These are phyloP conservation scores for Blastobotrys mokoenaii DNA, from an alignment of 805 yeast species.

Conservation along the genomic window DNA sequence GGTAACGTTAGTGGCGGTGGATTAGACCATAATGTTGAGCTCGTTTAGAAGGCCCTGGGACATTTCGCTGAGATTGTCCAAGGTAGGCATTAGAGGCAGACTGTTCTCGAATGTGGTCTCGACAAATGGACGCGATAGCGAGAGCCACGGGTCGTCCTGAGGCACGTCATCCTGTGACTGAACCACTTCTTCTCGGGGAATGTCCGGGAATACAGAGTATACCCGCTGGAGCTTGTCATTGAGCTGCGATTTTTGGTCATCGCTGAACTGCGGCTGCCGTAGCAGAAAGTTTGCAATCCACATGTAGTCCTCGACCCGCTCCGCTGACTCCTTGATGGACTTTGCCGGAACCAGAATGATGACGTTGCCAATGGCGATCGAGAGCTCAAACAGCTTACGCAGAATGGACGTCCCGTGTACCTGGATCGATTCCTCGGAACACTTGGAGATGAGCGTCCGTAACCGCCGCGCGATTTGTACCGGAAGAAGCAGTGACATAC, in stretches of 20 bases:
- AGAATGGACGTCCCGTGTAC: constrained; percentile 9
- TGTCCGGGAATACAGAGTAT: no score
- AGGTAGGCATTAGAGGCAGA: background rate
- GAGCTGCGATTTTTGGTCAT: constrained; percentile 5
- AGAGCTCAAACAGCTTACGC: constrained; percentile 9
- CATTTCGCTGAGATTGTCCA: constrained; percentile 1
- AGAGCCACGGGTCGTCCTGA: background rate
- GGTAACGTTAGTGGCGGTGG: no score
- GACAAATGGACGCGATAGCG: background rate
- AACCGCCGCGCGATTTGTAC: constrained; percentile 9
- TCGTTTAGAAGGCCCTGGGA: background rate
- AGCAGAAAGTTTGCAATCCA: constrained; percentile 10
- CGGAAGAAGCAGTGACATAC: constrained; percentile 9
- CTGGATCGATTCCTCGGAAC: constrained; percentile 5
- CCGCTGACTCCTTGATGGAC: constrained; percentile 2
- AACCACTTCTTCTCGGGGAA: no score
- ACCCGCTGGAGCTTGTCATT: no score
- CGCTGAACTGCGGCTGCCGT: constrained; percentile 3
- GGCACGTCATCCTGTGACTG: background rate
- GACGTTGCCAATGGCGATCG: constrained; percentile 8
- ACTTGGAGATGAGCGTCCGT: constrained; percentile 2
- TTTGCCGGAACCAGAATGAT: constrained; percentile 5
- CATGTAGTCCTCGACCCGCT: constrained; percentile 6
- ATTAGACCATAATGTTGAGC: background rate
- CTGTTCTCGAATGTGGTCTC: background rate